Conservation (phyloP, 2,329 filamentous ascomycete species). For the Daldinia sp. region DNA sequence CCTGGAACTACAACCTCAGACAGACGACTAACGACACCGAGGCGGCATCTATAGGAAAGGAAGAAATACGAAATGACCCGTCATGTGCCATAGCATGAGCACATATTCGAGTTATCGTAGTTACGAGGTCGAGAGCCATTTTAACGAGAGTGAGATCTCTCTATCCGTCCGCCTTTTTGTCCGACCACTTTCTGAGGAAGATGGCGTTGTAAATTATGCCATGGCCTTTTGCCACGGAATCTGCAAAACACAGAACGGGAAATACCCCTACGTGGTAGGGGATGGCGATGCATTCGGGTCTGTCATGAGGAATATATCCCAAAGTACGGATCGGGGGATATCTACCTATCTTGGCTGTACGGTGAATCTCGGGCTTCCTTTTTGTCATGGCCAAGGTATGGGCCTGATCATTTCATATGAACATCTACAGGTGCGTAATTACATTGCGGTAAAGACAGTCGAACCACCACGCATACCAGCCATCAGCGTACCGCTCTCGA, state of each 20-base stretch:
- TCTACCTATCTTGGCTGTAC: background rate
- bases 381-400: constrained; percentile 2
- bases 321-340: background rate
- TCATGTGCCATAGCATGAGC: constrained; percentile 33
- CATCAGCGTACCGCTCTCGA: constrained; percentile 8
- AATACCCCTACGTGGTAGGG: background rate
- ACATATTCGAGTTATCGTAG: constrained; percentile 9
- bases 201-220: constrained; percentile 5
- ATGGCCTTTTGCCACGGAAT: background rate
- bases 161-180: constrained; percentile 3
- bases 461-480: constrained; percentile 18
- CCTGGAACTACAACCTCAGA: background rate
- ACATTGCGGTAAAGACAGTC: constrained; percentile 32
- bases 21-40: constrained; percentile 11
- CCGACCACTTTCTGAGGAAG: background rate
- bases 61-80: constrained; percentile 21
- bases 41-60: background rate
- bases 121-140: background rate
- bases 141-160: background rate
- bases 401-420: constrained; percentile 18
- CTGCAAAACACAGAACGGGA: background rate
- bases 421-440: constrained; percentile 30
- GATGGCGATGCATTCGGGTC: background rate
- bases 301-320: background rate
- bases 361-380: background rate